Evolutionary conservation across 2,329 filamentous ascomycete species (phyloP), one percentile per base, ranked within the genome.

Genomic region (Beauveria pseudobassiana): DNA sequence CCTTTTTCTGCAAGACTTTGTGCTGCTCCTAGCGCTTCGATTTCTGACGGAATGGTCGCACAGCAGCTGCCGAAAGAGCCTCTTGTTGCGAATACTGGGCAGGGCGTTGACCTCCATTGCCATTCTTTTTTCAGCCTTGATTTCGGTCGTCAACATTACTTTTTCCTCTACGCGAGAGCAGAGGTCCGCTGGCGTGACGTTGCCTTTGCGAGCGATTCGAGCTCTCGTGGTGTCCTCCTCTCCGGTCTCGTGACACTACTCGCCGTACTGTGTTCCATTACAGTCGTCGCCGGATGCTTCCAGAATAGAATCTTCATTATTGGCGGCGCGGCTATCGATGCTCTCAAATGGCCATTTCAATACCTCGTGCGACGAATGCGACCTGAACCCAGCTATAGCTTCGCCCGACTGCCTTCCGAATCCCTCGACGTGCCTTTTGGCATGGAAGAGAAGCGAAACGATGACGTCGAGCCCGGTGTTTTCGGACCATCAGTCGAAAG

Each of bases 111-210:
- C 20, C 46, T 53, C 26, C 9, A 38, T 46, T 12, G 26, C 8
- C 3, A 58, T 43, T 18, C 46, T 62, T 3, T 62, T 58, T 24
- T 52, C 61, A 9, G 54, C 48, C 2, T 2, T 48, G 5, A 24
- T 62, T 8, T 62, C 54, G 1, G 51, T 58, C 16, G 62, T 69
- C 42, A 68, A 62, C 58, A 67, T 74, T 2, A 69, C 72, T 3
- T 75, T 49, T 75, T 73, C 61, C 58, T 65, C 9, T 68, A 73
- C 10, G 67, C 68, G 6, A 67, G 67, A 18, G 67, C 69, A 1
- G 69, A 71, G 53, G 67, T 71, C 20, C 69, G 70, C 45, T 71
- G 69, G 69, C 66, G 68, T 16, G 70, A 71, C 52, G 65, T 69
- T 20, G 67, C 63, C 3, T 59, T 71, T 46, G 69, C 69, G 0